These are phyloP conservation scores for Mikania micrantha DNA, from an alignment of 129 eudicot genomes.

Conservation along the genomic window DNA sequence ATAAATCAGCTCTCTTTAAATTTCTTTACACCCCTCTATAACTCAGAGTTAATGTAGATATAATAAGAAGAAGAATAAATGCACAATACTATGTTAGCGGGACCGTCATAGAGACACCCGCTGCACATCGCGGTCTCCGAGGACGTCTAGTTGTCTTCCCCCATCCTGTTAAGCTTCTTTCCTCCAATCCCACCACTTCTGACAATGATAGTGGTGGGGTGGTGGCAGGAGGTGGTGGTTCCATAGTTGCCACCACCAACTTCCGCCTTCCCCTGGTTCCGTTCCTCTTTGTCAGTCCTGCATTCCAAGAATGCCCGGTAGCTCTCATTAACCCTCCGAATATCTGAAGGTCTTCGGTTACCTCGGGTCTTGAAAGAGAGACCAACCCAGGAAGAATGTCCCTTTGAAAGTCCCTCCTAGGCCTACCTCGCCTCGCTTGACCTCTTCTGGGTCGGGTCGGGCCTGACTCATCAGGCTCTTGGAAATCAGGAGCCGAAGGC, in stretches of 20 bases:
- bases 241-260: slow-evolving; percentile 46
- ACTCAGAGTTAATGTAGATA: slow-evolving; percentile 30
- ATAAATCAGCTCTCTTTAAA: slow-evolving; percentile 34
- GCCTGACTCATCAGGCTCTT: slow-evolving; percentile 36
- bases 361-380: slow-evolving; percentile 79
- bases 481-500: slow-evolving; percentile 49
- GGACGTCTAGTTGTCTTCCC: slow-evolving; percentile 98
- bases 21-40: slow-evolving; percentile 47
- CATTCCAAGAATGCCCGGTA: slow-evolving; percentile 82
- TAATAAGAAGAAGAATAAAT: slow-evolving; percentile 5
- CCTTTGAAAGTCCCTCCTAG: slow-evolving; percentile 86
- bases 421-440: slow-evolving; percentile 89
- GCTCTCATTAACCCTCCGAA: slow-evolving; percentile 91
- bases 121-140: slow-evolving; percentile 80
- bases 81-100: slow-evolving; percentile 47
- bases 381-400: slow-evolving; percentile 92
- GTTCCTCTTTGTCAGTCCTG: slow-evolving; percentile 63
- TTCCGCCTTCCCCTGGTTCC: slow-evolving; percentile 56
- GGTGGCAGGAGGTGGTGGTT: slow-evolving; percentile 32
- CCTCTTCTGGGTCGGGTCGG: slow-evolving; percentile 66
- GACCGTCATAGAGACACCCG: slow-evolving; percentile 57
- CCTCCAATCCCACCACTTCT: slow-evolving; percentile 59
- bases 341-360: slow-evolving; percentile 72
- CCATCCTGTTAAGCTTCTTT: slow-evolving; percentile 87
- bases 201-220: slow-evolving; percentile 24